Evolutionary conservation across 306 rosid genomes (phyloP).

Genomic region (Crataegus laevigata): DNA sequence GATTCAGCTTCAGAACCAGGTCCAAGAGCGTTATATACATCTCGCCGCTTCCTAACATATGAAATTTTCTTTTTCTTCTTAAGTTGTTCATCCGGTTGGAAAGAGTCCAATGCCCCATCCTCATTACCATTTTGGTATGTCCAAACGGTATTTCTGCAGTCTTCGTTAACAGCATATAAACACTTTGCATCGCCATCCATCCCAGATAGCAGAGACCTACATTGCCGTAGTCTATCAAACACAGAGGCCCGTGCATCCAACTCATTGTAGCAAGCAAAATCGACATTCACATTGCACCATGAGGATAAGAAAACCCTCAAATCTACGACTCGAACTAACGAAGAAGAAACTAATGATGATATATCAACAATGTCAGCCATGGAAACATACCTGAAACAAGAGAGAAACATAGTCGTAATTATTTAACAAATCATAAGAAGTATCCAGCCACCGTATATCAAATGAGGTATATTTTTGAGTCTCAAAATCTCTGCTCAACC

Average conservation of each 20-base stretch:
- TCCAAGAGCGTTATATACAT: conserved; percentile 63
- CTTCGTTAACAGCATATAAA: conserved; percentile 56
- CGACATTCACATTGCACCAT: conserved; percentile 61
- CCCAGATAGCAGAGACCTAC: conserved; percentile 58
- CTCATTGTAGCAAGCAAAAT: conserved; percentile 39
- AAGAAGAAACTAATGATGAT: conserved; percentile 53
- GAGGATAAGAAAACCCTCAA: conserved; percentile 61
- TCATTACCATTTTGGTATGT: conserved; percentile 49
- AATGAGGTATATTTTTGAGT: no score
- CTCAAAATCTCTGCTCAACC: neutral
- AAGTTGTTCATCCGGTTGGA: conserved; percentile 70
- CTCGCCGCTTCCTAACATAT: conserved; percentile 48
- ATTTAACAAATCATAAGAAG: neutral
- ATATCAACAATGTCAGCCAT: conserved; percentile 65
- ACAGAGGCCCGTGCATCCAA: conserved; percentile 21
- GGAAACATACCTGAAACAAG: conserved; percentile 61
- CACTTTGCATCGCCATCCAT: conserved; percentile 45
- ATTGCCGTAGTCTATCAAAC: conserved; percentile 44
- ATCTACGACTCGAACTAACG: conserved; percentile 53
- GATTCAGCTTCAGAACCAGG: conserved; percentile 58
- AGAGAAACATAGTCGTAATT: neutral
- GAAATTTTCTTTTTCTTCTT: conserved; percentile 72
- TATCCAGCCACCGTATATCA: neutral
- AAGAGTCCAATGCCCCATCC: conserved; percentile 63
- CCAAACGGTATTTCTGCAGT: conserved; percentile 88